phyloP scores from a whole-genome alignment of 495 filamentous ascomycete genomes.

The Penicillium steckii region DNA sequence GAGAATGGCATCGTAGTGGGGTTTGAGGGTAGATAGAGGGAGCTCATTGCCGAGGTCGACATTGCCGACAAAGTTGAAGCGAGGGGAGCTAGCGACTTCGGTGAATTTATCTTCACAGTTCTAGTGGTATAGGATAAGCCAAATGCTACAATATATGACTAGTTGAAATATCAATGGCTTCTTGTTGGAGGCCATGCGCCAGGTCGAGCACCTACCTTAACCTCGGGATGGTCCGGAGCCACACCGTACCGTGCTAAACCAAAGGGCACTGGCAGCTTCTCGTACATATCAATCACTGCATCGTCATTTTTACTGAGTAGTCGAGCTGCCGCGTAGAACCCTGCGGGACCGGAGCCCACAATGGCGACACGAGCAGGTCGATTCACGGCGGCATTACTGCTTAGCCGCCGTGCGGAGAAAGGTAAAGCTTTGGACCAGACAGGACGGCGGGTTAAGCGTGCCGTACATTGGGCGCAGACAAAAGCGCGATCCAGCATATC shows the following conservation, averaged over 20 bases:
- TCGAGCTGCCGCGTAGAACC: conserved; percentile 90
- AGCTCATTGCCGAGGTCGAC: conserved; percentile 74
- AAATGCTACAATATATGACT: neutral
- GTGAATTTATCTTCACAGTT: conserved; percentile 93
- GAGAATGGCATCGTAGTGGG: conserved; percentile 87
- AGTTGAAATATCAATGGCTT: neutral
- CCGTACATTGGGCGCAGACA: conserved; percentile 37
- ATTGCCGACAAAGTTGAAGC: conserved; percentile 93
- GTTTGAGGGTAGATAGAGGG: conserved; percentile 64
- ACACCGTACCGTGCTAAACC: conserved; percentile 92
- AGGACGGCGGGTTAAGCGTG: conserved; percentile 13
- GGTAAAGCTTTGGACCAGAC: conserved; percentile 1
- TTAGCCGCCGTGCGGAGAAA: conserved; percentile 20
- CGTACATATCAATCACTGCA: conserved; percentile 91
- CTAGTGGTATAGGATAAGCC: conserved; percentile 39
- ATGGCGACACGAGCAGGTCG: conserved; percentile 76
- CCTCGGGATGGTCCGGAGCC: conserved; percentile 95
- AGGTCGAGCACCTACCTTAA: conserved; percentile 65
- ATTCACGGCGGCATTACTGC: conserved; percentile 38
- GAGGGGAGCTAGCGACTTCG: conserved; percentile 74
- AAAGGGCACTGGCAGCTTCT: conserved; percentile 87
- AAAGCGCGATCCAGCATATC: conserved; percentile 32
- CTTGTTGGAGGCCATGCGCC: neutral
- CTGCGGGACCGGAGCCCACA: conserved; percentile 92
- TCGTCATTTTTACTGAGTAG: conserved; percentile 70